These are phyloP conservation scores for Uncinocarpus reesii DNA, from an alignment of 2,329 filamentous ascomycete genomes.

Conservation along the genomic window DNA sequence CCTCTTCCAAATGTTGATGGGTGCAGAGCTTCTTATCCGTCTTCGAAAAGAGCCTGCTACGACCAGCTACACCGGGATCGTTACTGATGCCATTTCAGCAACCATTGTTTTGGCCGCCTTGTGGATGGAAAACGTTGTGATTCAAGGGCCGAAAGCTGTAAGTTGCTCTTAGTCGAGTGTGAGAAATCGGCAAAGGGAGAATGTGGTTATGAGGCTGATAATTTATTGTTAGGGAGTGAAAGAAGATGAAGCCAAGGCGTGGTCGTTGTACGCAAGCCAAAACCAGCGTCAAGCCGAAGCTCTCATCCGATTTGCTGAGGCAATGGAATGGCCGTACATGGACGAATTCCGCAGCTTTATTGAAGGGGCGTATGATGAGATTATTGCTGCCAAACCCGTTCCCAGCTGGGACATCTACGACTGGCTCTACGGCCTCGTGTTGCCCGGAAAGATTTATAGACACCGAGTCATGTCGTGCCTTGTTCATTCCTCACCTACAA, in stretches of 20 bases:
- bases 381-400: not conserved
- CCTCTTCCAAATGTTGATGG: conserved; percentile 4
- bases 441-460: conserved; percentile 4
- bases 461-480: conserved; percentile 6
- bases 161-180: not conserved
- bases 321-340: conserved; percentile 8
- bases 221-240: not conserved
- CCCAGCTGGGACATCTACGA: conserved; percentile 5
- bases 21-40: conserved; percentile 1
- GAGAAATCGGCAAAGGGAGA: not conserved
- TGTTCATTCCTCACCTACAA: conserved; percentile 5
- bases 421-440: conserved; percentile 8
- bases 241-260: conserved; percentile 1
- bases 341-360: conserved; percentile 6
- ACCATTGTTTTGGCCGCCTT: not conserved
- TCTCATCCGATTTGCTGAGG: conserved; percentile 5
- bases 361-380: not conserved
- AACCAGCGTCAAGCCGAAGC: conserved; percentile 2
- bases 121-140: conserved; percentile 7
- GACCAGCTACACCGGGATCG: not conserved
- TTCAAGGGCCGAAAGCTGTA: conserved; percentile 3
- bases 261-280: conserved; percentile 5
- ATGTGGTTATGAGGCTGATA: not conserved
- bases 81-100: conserved; percentile 2
- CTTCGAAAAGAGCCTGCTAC: conserved; percentile 1